These are phyloP conservation scores for Candida xiaguanensis DNA, from an alignment of 805 yeast species.

Conservation along the genomic window DNA sequence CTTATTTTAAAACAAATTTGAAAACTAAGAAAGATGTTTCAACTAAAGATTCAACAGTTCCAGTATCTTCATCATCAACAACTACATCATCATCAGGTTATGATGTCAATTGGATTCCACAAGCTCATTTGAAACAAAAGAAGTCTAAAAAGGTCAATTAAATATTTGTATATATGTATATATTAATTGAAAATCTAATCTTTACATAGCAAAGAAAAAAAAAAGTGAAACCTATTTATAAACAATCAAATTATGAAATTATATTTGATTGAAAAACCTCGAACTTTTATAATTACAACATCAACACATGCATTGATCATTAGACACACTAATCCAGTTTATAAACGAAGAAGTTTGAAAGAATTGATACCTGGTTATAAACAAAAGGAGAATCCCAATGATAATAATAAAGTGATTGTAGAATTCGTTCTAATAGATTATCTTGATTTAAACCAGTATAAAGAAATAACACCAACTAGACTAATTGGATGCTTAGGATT, in stretches of 20 bases:
- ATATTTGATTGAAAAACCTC: constrained; percentile 58
- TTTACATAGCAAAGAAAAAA: constrained; percentile 1
- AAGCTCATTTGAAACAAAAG: constrained; percentile 43
- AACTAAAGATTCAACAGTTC: constrained; percentile 9
- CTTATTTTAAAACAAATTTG: constrained; percentile 39
- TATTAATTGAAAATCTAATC: no score
- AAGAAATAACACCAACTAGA: constrained; percentile 38
- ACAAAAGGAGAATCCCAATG: constrained; percentile 14
- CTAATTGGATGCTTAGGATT: constrained; percentile 62
- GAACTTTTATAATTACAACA: constrained; percentile 66
- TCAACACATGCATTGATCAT: constrained; percentile 58
- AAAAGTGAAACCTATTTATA: no score
- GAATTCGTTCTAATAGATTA: constrained; percentile 47
- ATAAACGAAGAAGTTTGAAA: constrained; percentile 10
- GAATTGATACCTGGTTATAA: constrained; percentile 7
- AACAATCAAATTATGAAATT: constrained; percentile 46
- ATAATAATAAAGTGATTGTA: constrained; percentile 38
- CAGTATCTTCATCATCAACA: constrained; percentile 7
- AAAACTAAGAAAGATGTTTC: constrained; percentile 29
- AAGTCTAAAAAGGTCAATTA: constrained; percentile 24
- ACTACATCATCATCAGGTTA: constrained; percentile 23
- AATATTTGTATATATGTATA: neutral
- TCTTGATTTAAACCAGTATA: constrained; percentile 37
- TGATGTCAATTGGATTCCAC: constrained; percentile 60
- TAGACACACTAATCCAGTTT: constrained; percentile 41